Conservation (phyloP, 768 basidiomycete genomes). For the Obba rivulosa region DNA sequence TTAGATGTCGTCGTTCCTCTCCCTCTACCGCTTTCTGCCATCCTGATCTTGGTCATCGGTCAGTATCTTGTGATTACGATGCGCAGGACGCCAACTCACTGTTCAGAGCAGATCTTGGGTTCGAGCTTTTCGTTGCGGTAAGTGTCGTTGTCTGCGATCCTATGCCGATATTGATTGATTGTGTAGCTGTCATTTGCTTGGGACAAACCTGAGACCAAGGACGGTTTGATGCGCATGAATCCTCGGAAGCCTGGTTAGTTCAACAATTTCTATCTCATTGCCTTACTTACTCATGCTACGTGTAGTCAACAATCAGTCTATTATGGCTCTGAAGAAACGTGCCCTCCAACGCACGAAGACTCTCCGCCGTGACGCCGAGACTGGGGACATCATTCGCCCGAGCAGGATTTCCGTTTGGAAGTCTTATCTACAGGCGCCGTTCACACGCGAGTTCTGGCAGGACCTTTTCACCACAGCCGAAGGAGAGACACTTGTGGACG, state of each 20-base stretch:
- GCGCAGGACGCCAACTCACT: background rate
- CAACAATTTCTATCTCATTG: background rate
- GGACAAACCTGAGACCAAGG: slow-evolving; percentile 62
- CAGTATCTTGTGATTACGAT: slow-evolving; percentile 11
- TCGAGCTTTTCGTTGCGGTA: slow-evolving; percentile 63
- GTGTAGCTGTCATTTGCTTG: slow-evolving; percentile 62
- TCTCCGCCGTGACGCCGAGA: slow-evolving; percentile 48
- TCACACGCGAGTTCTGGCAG: slow-evolving; percentile 56
- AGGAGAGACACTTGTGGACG: slow-evolving; percentile 56
- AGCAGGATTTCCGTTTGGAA: slow-evolving; percentile 34
- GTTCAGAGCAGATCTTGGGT: slow-evolving; percentile 54
- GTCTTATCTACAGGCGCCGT: slow-evolving; percentile 42
- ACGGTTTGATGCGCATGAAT: slow-evolving; percentile 61
- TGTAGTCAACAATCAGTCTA: slow-evolving; percentile 52
- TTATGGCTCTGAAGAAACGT: slow-evolving; percentile 46
- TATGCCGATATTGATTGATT: background rate
- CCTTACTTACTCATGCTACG: background rate
- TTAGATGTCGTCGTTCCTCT: slow-evolving; percentile 64
- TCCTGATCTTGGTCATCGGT: slow-evolving; percentile 70
- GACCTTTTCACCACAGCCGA: slow-evolving; percentile 48
- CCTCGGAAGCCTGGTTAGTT: slow-evolving; percentile 59
- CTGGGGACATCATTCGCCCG: slow-evolving; percentile 36
- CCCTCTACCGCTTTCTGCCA: slow-evolving; percentile 61
- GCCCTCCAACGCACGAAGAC: slow-evolving; percentile 55
- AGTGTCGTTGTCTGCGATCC: slow-evolving; percentile 21